Conservation (phyloP, 306 rosid genomes). For the Ceratonia siliqua region DNA sequence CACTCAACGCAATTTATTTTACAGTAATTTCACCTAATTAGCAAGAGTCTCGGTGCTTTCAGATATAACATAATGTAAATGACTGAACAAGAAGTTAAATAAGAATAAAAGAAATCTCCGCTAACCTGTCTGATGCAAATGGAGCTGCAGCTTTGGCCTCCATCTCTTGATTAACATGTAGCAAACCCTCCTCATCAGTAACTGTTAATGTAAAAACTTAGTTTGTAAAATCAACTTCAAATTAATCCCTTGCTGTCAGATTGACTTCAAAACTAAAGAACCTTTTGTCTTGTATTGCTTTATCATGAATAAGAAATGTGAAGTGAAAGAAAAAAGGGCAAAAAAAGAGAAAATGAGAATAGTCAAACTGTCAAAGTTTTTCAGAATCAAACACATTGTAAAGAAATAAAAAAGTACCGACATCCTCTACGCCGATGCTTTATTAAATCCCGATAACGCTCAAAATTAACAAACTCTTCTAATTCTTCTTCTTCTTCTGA, state of each 20-base stretch:
- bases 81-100: background rate
- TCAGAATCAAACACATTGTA: conserved; percentile 45
- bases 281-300: conserved; percentile 26
- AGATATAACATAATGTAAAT: background rate
- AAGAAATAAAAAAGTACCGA: conserved; percentile 87
- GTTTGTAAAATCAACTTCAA: conserved; percentile 45
- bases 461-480: conserved; percentile 99
- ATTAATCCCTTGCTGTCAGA: conserved; percentile 11
- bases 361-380: conserved; percentile 34
- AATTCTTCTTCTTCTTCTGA: conserved; percentile 95
- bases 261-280: conserved; percentile 26
- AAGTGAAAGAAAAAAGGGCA: background rate
- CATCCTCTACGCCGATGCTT: conserved; percentile 99
- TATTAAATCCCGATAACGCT: conserved; percentile 99
- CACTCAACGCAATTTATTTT: background rate
- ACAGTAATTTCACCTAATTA: background rate
- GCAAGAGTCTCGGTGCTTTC: background rate
- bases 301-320: conserved; percentile 29
- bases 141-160: conserved; percentile 81
- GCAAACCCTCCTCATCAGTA: conserved; percentile 90
- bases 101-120: conserved; percentile 11
- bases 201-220: conserved; percentile 62
- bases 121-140: conserved; percentile 71
- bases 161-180: conserved; percentile 88
- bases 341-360: conserved; percentile 9